Evolutionary conservation across 495 filamentous ascomycete genomes (phyloP).

Genomic region (Jackrogersella minutella): DNA sequence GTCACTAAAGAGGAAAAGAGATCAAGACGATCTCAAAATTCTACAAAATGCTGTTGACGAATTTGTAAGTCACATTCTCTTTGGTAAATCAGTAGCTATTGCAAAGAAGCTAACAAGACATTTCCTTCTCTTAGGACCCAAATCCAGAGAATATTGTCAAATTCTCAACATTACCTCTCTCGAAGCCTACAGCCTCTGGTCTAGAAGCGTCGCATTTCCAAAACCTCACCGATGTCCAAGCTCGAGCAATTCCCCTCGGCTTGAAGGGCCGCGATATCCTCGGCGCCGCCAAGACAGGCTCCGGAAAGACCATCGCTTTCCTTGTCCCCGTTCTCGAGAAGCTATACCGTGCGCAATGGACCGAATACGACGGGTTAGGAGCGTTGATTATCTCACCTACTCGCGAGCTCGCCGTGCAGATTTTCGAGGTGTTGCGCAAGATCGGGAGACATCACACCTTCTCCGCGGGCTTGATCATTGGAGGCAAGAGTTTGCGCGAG

Average conservation of each 20-base stretch:
- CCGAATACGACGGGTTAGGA: constrained; percentile 88
- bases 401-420: constrained; percentile 93
- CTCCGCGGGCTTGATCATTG: constrained; percentile 92
- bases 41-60: constrained; percentile 57
- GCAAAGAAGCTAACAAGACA: constrained; percentile 10
- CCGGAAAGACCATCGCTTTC: constrained; percentile 96
- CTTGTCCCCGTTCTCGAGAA: constrained; percentile 91
- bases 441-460: constrained; percentile 90
- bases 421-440: constrained; percentile 93
- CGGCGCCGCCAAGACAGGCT: constrained; percentile 95
- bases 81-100: background rate
- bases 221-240: constrained; percentile 89
- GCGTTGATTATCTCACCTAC: constrained; percentile 95
- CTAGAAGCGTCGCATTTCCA: constrained; percentile 90
- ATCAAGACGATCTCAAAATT: constrained; percentile 64
- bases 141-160: constrained; percentile 58
- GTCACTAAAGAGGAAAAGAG: constrained; percentile 55
- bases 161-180: constrained; percentile 88
- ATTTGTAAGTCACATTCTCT: constrained; percentile 42
- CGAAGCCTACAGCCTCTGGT: constrained; percentile 79
- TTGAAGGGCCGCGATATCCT: constrained; percentile 90
- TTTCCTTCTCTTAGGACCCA: constrained; percentile 51
- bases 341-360: constrained; percentile 90
- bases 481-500: constrained; percentile 89
- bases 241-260: constrained; percentile 81